Conservation (phyloP, 73 alveolate species). For the Symbiodinium pilosum region DNA sequence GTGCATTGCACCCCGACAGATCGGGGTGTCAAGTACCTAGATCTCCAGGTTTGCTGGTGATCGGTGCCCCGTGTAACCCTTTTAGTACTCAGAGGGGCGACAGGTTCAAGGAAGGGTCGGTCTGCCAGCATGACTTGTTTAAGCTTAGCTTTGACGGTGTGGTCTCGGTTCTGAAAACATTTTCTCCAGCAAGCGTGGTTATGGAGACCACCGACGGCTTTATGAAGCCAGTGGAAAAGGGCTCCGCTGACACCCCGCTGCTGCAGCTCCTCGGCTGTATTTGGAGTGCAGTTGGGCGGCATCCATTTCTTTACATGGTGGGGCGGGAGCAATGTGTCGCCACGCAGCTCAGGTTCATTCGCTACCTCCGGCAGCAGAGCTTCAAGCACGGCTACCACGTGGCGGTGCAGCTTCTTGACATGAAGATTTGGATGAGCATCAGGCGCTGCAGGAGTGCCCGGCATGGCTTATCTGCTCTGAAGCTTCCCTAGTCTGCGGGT, state of each 20-base stretch:
- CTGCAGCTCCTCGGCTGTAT: not conserved
- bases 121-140: not conserved
- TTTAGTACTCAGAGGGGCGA: not conserved
- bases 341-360: not conserved
- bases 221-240: not conserved
- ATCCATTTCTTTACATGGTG: not conserved
- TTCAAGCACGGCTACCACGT: not conserved
- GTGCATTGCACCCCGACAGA: not conserved
- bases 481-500: not conserved
- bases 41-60: not conserved
- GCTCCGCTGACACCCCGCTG: not conserved
- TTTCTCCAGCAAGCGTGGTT: not conserved
- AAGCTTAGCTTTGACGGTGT: not conserved
- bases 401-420: not conserved
- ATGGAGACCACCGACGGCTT: conserved; percentile 13
- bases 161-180: not conserved
- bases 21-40: not conserved
- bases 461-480: not conserved
- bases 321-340: not conserved
- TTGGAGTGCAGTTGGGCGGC: not conserved
- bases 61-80: conserved; percentile 26
- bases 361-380: not conserved
- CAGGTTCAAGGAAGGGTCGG: not conserved
- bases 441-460: not conserved
- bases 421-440: conserved; percentile 15